A percentile compares a stretch with the other conserved stretches of the same genome.
phyloP scores from a whole-genome alignment of 805 yeast species.

The Ogataea salicorniae region DNA sequence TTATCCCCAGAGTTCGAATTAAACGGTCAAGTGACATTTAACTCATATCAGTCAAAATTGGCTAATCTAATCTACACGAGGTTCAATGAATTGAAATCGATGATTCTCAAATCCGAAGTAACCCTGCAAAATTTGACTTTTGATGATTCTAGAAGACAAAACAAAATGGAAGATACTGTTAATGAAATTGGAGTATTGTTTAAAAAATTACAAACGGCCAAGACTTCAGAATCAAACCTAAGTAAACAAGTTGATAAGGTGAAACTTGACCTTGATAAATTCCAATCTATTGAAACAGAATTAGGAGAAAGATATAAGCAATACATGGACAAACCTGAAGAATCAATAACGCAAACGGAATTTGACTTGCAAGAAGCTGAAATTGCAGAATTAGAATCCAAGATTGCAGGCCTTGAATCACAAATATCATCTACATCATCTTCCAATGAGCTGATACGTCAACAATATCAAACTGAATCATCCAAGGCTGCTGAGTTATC shows the following conservation, averaged over 20 bases:
- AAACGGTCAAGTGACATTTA: slow-evolving; percentile 6
- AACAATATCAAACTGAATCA: slow-evolving; percentile 40
- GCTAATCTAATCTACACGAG: slow-evolving; percentile 34
- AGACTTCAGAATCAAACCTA: slow-evolving; percentile 25
- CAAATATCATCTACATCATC: slow-evolving; percentile 13
- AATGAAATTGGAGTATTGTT: slow-evolving; percentile 37
- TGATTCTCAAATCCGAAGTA: slow-evolving; percentile 17
- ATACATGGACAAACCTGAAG: slow-evolving; percentile 2
- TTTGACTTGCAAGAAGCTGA: slow-evolving; percentile 8
- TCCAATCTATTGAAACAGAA: slow-evolving; percentile 7
- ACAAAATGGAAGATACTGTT: slow-evolving; percentile 35
- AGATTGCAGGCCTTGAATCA: slow-evolving; percentile 7
- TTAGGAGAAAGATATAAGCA: slow-evolving; percentile 6
- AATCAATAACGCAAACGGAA: slow-evolving; percentile 10
- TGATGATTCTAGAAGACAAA: slow-evolving; percentile 37
- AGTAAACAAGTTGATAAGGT: slow-evolving; percentile 28
- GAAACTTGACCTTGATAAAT: slow-evolving; percentile 27
- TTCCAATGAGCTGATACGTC: slow-evolving; percentile 30
- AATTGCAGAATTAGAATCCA: slow-evolving; percentile 9
- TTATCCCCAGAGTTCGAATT: slow-evolving; percentile 6
- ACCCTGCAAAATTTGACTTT: slow-evolving; percentile 26
- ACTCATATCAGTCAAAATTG: slow-evolving; percentile 31
- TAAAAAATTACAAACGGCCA: slow-evolving; percentile 31
- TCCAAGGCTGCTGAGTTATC: slow-evolving; percentile 44
- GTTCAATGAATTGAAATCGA: slow-evolving; percentile 25